Percentiles rank a stretch among this genome's conserved stretches.
Conservation (phyloP, 73 alveolate species). For the Stentor roeselii region DNA sequence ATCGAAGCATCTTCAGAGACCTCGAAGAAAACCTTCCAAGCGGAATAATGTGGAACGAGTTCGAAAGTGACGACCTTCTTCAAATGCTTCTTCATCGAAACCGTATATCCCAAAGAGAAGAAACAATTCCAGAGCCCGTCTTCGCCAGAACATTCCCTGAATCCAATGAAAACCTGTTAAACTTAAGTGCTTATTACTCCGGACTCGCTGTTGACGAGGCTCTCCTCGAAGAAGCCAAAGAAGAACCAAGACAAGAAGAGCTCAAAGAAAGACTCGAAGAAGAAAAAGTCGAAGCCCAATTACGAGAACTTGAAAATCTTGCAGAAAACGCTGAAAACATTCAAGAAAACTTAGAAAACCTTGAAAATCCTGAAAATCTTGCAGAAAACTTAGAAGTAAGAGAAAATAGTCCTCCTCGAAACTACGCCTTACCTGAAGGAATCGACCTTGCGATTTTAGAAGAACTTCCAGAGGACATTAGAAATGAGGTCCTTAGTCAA, state of each 20-base stretch:
- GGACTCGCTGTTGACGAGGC: background rate
- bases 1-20: background rate
- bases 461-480: slow-evolving; percentile 50
- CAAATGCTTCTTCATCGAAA: background rate
- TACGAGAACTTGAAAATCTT: no score
- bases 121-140: background rate
- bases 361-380: background rate
- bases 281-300: no score
- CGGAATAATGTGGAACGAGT: background rate
- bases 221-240: background rate
- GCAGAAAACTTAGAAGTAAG: background rate
- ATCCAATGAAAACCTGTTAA: background rate
- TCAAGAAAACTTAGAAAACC: background rate
- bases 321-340: background rate
- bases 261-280: no score
- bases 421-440: slow-evolving; percentile 26
- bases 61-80: background rate
- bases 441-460: slow-evolving; percentile 43
- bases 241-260: no score
- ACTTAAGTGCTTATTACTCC: background rate
- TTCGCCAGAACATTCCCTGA: slow-evolving; percentile 13
- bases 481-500: slow-evolving; percentile 38
- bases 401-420: background rate
- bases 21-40: background rate
- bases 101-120: background rate